Conservation (phyloP, 345 rosid species). For the Camelina laxa region DNA sequence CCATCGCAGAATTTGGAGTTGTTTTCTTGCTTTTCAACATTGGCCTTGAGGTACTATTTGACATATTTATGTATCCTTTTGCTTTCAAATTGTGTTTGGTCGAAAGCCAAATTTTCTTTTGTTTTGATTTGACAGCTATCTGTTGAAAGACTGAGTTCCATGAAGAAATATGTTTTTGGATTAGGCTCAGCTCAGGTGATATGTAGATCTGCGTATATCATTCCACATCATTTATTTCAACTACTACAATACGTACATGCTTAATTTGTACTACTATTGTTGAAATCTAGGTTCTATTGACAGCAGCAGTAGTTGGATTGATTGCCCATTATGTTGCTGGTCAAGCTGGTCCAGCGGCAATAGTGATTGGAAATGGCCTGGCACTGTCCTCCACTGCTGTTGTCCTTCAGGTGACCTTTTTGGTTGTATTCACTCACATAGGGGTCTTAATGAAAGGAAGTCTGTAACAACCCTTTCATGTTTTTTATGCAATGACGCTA, state of each 20-base stretch:
- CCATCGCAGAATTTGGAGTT: constrained; percentile 99
- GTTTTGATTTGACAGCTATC: constrained; percentile 73
- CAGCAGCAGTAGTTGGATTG: constrained; percentile 88
- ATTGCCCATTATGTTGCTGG: constrained; percentile 80
- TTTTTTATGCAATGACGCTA: constrained; percentile 23
- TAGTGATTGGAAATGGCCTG: constrained; percentile 96
- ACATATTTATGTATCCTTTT: constrained; percentile 32
- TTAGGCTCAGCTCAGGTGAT: constrained; percentile 94
- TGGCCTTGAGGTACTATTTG: constrained; percentile 85
- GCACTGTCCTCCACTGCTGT: constrained; percentile 99
- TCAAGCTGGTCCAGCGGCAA: constrained; percentile 89
- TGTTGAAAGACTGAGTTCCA: constrained; percentile 98
- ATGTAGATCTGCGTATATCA: constrained; percentile 23
- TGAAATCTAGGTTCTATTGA: constrained; percentile 79
- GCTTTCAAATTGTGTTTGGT: constrained; percentile 32
- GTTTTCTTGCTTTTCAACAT: constrained; percentile 96
- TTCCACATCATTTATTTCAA: constrained; percentile 5
- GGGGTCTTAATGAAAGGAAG: not conserved
- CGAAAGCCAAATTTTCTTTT: constrained; percentile 24
- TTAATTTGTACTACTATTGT: constrained; percentile 32
- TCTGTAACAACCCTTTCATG: constrained; percentile 6
- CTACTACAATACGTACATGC: not conserved
- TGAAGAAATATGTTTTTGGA: constrained; percentile 99
- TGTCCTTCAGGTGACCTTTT: constrained; percentile 76
- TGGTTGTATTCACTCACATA: constrained; percentile 28